Conservation (phyloP, 139 green algal species). For the Picochlorum sp. region DNA sequence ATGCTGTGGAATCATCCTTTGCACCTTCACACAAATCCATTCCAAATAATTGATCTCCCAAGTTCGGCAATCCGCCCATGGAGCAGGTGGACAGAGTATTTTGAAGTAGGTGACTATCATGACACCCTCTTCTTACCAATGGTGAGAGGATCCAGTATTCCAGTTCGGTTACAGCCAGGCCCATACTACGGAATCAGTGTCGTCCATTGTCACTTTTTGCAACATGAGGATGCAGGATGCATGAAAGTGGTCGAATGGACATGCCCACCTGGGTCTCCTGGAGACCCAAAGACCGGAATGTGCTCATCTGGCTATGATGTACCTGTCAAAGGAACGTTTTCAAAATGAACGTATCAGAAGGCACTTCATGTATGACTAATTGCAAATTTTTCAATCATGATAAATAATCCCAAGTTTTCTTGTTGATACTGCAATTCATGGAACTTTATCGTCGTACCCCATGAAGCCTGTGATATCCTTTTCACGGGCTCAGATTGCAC, state of each 20-base stretch:
- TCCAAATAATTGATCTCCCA: neutral
- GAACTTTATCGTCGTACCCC: too few species aligned
- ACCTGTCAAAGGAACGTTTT: neutral
- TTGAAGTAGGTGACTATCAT: constrained; percentile 2
- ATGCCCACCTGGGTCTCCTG: neutral
- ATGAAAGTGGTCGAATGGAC: constrained; percentile 8
- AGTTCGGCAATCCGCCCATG: neutral
- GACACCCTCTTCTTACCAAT: constrained; percentile 3
- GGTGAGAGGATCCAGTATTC: neutral
- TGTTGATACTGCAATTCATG: too few species aligned
- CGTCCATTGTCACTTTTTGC: constrained; percentile 1
- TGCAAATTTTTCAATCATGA: too few species aligned
- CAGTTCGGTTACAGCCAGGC: neutral
- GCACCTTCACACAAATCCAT: constrained; percentile 5
- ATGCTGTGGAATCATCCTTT: constrained; percentile 1
- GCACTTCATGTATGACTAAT: too few species aligned
- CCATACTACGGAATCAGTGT: neutral
- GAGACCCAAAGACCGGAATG: constrained; percentile 2
- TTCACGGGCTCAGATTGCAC: too few species aligned
- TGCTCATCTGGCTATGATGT: neutral
- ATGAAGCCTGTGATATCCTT: too few species aligned
- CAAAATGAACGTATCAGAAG: neutral
- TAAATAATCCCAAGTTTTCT: too few species aligned
- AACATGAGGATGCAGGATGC: constrained; percentile 2
- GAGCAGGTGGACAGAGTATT: constrained; percentile 1